Evolutionary conservation across 352 stramenopile genomes (phyloP).

Genomic region (Paralagenidium karlingii): DNA sequence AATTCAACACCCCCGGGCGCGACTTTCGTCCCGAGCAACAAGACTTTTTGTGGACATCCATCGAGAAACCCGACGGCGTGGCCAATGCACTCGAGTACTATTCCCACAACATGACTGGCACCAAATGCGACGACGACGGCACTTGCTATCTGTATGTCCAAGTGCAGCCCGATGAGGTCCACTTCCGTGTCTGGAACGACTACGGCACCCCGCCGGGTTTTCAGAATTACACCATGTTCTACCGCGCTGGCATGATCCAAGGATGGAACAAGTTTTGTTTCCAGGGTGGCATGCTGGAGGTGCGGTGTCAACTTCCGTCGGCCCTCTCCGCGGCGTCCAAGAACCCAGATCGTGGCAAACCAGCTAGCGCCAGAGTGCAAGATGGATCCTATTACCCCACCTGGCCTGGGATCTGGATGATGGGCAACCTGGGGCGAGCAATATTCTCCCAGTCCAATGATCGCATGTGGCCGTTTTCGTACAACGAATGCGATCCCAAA

Average conservation of each 20-base stretch:
- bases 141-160: constrained; percentile 25
- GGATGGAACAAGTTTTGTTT: constrained; percentile 95
- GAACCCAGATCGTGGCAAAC: constrained; percentile 37
- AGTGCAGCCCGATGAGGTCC: constrained; percentile 13
- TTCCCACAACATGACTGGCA: constrained; percentile 62
- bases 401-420: constrained; percentile 81
- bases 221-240: constrained; percentile 26
- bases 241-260: constrained; percentile 82
- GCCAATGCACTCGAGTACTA: constrained; percentile 88
- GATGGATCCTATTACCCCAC: constrained; percentile 9
- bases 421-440: constrained; percentile 76
- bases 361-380: constrained; percentile 11
- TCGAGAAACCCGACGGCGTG: constrained; percentile 89
- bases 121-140: constrained; percentile 12
- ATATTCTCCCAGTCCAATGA: constrained; percentile 69
- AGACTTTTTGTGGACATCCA: constrained; percentile 87
- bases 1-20: constrained; percentile 64
- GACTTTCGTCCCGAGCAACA: constrained; percentile 70
- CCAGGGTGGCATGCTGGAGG: constrained; percentile 87
- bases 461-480: constrained; percentile 86
- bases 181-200: constrained; percentile 28
- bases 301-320: constrained; percentile 73
- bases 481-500: constrained; percentile 59
- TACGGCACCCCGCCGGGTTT: constrained; percentile 17
- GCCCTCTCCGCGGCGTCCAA: constrained; percentile 34